These are phyloP conservation scores for Pleurostoma richardsiae DNA, from an alignment of 2,329 filamentous ascomycete species.

Conservation along the genomic window DNA sequence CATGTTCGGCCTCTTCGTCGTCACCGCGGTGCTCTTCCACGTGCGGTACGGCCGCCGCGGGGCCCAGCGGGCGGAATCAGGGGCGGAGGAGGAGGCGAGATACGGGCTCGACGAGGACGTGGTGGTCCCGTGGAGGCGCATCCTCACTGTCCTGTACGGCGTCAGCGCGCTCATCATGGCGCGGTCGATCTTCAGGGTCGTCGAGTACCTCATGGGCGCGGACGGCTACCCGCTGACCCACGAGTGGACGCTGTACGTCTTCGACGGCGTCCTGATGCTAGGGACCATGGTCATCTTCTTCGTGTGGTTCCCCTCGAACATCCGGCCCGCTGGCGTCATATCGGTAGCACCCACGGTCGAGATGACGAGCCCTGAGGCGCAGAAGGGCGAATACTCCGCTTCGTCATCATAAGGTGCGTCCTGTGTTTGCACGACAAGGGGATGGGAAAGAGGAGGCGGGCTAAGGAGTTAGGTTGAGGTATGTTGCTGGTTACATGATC, in stretches of 20 bases:
- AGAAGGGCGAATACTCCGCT: too few species aligned
- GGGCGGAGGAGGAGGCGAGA: slow-evolving; percentile 4
- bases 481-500: too few species aligned
- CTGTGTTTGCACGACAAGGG: too few species aligned
- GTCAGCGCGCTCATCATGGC: slow-evolving; percentile 25
- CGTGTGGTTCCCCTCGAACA: slow-evolving; percentile 6
- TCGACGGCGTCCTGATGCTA: slow-evolving; percentile 23
- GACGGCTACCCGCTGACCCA: slow-evolving; percentile 19
- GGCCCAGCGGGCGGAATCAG: slow-evolving; percentile 3
- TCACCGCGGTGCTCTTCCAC: slow-evolving; percentile 44
- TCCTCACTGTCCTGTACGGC: slow-evolving; percentile 13
- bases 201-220: slow-evolving; percentile 29
- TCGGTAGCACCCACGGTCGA: slow-evolving; percentile 1
- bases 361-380: not conserved
- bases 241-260: slow-evolving; percentile 23
- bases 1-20: slow-evolving; percentile 51
- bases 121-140: slow-evolving; percentile 18
- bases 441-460: too few species aligned
- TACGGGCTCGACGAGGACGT: not conserved
- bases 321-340: not conserved
- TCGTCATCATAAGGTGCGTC: too few species aligned
- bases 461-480: too few species aligned
- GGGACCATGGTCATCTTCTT: slow-evolving; percentile 9
- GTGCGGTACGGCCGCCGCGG: slow-evolving; percentile 15
- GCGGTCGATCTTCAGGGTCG: slow-evolving; percentile 27